Evolutionary conservation across 2,329 filamentous ascomycete species (phyloP), one percentile per base, ranked within the genome.

Genomic region (Lachnellula hyalina): DNA sequence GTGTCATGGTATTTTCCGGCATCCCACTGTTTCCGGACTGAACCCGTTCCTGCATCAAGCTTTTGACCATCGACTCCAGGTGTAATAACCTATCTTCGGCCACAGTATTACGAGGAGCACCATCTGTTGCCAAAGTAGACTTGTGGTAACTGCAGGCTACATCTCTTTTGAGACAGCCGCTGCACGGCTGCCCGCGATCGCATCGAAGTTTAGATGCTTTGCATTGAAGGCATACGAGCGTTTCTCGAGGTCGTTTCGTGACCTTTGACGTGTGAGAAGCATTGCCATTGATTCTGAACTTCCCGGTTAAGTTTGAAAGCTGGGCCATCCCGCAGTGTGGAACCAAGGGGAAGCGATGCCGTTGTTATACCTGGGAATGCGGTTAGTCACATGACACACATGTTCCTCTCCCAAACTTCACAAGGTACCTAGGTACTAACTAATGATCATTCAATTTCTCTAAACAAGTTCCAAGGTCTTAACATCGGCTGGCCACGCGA

Each of bases 191-290:
- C 4, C 34, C 47, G 14, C 57, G 60, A 48, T 64, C 62, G 45
- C 62, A 64, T 54, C 56, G 56, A 17, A 64, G 23, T 48, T 64
- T 64, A n/a, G 54, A 50, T 32, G 41, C 48, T 35, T 51, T 48
- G 25, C 62, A 64, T 19, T 51, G 52, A 48, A 38, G 49, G 48
- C 61, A 64, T 12, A 51, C 55, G 6, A 60, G 44, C 11, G 19
- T 17, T 21, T 44, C 41, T 41, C 58, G 57, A 17, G 41, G 45
- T 21, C 55, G 54, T 36, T 58, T 61, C 9, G 41, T 44, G 41
- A 44, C 36, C 36, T 38, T 38, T 14, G 36, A 7, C 36, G 36
- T 7, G 8, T 32, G 28, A 2, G 28, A 38, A 14, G 7, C 36
- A 38, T 38, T 38, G 14, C 14, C 12, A 3, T 38, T 38, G 36